A percentile compares a stretch with the other conserved stretches of the same genome.
Conservation (phyloP, 805 yeast species). For the Candida taoyuanica region DNA sequence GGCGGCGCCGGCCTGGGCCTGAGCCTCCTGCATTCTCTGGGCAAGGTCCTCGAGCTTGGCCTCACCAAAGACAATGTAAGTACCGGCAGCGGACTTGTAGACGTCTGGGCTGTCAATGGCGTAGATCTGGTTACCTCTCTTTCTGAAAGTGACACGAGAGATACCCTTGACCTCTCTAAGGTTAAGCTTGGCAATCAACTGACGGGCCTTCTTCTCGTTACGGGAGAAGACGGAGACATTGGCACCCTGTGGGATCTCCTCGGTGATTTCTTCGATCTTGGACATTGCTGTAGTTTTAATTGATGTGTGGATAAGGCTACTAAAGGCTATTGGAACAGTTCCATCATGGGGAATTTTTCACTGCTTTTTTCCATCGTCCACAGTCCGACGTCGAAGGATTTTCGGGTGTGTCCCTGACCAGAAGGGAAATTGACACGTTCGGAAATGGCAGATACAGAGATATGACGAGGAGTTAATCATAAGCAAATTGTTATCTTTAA, state of each 20-base stretch:
- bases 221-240: conserved; percentile 76
- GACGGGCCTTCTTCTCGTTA: conserved; percentile 96
- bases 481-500: no score
- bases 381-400: background rate
- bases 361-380: conserved; percentile 14
- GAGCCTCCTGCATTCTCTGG: conserved; percentile 81
- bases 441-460: conserved; percentile 4
- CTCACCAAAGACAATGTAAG: conserved; percentile 96
- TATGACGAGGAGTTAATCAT: no score
- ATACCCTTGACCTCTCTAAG: conserved; percentile 89
- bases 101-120: conserved; percentile 95
- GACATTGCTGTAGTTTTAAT: conserved; percentile 8
- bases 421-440: conserved; percentile 3
- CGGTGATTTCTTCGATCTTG: conserved; percentile 21
- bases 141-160: conserved; percentile 92
- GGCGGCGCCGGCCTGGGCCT: conserved; percentile 35
- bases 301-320: conserved; percentile 1
- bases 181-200: conserved; percentile 79
- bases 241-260: conserved; percentile 68
- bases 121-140: conserved; percentile 84
- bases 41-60: conserved; percentile 93
- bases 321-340: background rate
- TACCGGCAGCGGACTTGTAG: conserved; percentile 87
- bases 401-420: no score
- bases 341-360: conserved; percentile 10